Evolutionary conservation across 352 stramenopile genomes (phyloP).

Genomic region (Aphanomyces euteiches): DNA sequence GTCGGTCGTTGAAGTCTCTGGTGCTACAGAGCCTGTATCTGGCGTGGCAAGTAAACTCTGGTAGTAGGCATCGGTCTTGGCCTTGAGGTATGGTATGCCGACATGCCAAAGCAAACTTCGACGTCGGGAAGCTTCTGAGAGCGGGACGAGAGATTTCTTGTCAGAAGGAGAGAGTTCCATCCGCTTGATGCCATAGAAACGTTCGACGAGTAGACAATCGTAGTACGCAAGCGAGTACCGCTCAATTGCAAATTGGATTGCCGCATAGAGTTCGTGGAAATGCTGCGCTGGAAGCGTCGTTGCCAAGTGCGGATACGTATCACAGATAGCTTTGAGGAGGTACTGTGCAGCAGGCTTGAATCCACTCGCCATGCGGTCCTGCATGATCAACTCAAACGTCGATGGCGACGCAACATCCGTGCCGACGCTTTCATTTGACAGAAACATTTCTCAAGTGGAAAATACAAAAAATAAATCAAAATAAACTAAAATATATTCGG

Average conservation of each 20-base stretch:
- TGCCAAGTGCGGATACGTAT: constrained; percentile 67
- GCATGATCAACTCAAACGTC: constrained; percentile 85
- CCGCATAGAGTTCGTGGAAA: constrained; percentile 75
- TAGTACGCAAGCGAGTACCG: constrained; percentile 73
- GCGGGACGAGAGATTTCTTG: not conserved
- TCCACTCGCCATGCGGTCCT: constrained; percentile 71
- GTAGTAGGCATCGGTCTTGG: constrained; percentile 29
- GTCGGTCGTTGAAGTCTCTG: not conserved
- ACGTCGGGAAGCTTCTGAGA: constrained; percentile 14
- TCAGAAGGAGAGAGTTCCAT: constrained; percentile 33
- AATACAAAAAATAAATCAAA: not conserved
- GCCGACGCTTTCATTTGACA: constrained; percentile 26
- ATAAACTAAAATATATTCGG: not conserved
- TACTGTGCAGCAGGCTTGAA: constrained; percentile 79
- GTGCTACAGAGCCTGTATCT: not conserved
- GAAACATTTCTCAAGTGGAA: constrained; percentile 7
- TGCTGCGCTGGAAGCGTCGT: constrained; percentile 49
- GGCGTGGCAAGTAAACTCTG: constrained; percentile 14
- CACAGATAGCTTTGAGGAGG: constrained; percentile 59
- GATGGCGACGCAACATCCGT: constrained; percentile 42
- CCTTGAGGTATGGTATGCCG: constrained; percentile 26
- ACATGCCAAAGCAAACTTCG: constrained; percentile 13
- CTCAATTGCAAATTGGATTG: constrained; percentile 58
- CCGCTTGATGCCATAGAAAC: constrained; percentile 85
- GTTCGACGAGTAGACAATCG: constrained; percentile 71